Percentiles rank a stretch among this genome's conserved stretches.
Evolutionary conservation across 768 basidiomycete species (phyloP).

Genomic region (Coprinopsis cinerea): DNA sequence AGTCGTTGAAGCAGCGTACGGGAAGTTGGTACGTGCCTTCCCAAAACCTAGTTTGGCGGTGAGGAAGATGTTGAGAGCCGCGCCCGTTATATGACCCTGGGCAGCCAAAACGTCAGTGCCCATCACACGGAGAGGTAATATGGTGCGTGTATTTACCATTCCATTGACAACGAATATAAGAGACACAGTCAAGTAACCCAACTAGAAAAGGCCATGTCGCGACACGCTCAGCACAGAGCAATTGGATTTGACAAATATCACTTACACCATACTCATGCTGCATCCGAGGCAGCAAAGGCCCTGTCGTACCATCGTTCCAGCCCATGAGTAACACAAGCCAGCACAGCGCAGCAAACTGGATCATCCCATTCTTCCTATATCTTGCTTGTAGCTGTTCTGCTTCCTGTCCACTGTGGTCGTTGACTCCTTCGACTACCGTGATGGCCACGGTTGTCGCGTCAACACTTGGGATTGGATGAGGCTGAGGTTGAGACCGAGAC

Average conservation of each 20-base stretch:
- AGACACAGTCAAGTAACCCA: conserved; percentile 50
- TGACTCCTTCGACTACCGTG: too few relatives aligned
- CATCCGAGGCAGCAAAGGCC: conserved; percentile 69
- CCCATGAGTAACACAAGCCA: conserved; percentile 57
- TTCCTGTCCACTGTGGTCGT: too few relatives aligned
- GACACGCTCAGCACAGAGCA: not conserved
- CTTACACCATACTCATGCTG: conserved; percentile 48
- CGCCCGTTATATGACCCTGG: conserved; percentile 37
- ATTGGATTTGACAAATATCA: not conserved
- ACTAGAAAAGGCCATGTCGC: conserved; percentile 22
- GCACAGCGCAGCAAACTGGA: conserved; percentile 54
- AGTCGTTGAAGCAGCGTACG: not conserved
- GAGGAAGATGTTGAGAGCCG: conserved; percentile 32
- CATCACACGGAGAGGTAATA: not conserved
- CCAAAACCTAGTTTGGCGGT: conserved; percentile 37
- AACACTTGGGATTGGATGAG: too few relatives aligned
- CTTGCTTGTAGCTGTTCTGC: too few relatives aligned
- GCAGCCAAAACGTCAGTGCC: not conserved
- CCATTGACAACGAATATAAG: conserved; percentile 47
- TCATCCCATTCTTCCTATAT: not conserved
- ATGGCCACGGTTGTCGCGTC: too few relatives aligned
- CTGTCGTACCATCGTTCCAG: conserved; percentile 75
- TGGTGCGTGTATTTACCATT: conserved; percentile 25
- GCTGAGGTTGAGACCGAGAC: too few relatives aligned
- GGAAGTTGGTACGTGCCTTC: conserved; percentile 28